A percentile compares a stretch with the other conserved stretches of the same genome.
Conservation (phyloP, 2,329 filamentous ascomycete species). For the Trichoderma arundinaceum region DNA sequence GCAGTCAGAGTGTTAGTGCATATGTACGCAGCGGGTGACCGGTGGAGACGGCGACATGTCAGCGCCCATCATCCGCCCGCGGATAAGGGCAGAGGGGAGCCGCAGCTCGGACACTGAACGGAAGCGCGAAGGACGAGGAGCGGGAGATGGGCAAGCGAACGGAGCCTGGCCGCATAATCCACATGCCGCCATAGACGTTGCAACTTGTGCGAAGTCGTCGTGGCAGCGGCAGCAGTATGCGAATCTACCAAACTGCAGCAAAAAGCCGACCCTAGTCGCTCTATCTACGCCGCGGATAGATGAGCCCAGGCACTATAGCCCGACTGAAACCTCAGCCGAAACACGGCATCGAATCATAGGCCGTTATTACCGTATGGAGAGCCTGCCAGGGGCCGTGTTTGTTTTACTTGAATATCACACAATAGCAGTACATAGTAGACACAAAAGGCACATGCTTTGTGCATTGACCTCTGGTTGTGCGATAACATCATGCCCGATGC, state of each 20-base stretch:
- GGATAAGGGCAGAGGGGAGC: constrained; percentile 9
- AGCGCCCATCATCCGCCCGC: constrained; percentile 6
- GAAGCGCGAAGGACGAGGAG: neutral
- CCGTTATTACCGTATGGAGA: neutral
- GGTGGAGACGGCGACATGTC: constrained; percentile 7
- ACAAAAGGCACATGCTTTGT: neutral
- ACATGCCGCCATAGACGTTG: neutral
- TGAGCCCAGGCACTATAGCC: constrained; percentile 1
- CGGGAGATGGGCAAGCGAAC: constrained; percentile 2
- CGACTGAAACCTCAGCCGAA: constrained; percentile 25
- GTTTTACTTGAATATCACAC: neutral
- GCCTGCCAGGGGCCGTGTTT: neutral
- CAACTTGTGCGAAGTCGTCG: neutral
- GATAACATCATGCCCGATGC: neutral
- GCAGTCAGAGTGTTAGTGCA: neutral
- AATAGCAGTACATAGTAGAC: neutral
- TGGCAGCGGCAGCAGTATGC: constrained; percentile 1
- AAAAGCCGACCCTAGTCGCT: neutral
- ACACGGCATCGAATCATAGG: neutral
- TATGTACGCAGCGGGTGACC: neutral
- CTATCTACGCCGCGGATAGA: neutral
- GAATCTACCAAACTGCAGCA: neutral
- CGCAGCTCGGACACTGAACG: neutral
- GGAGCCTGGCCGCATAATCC: neutral
- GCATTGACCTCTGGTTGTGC: neutral